Evolutionary conservation across 768 basidiomycete genomes (phyloP), one percentile per base, ranked within the genome.

Genomic region (Piloderma croceum): DNA sequence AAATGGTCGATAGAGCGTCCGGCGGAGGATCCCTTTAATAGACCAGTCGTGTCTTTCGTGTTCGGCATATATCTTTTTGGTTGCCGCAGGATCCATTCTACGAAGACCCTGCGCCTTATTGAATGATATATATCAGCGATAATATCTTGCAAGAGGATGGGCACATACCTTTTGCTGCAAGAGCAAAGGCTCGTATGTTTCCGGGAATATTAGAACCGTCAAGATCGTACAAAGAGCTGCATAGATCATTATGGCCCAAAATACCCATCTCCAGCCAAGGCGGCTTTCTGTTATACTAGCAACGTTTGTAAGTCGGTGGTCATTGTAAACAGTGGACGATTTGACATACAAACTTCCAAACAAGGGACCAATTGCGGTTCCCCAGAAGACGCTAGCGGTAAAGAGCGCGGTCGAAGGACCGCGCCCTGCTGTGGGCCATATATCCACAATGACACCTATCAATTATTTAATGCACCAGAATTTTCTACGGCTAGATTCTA

Each of bases 191-290:
- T 73, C 76, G 48, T 79, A 85, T 7, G 83, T 84, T 60, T 87
- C 83, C 0, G 81, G 81, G 0, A 83, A 60, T 20, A 76, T 38
- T 15, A 74, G 40, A 23, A 66, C 59, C 35, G 76, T 45, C 9
- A 68, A 5, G 10, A 68, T 6, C 3, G 72, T 74, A 52, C 77
- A 77, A 5, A 56, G 51, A 0, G 70, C 74, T 0, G 78, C 74
- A 44, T 79, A 77, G 12, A 81, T 74, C 68, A 81, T 74, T 73
- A 76, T 77, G 40, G 81, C 68, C 77, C 80, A 83, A 62, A 77
- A 83, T 1, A 82, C 67, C 76, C 77, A 81, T 50, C 78, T 52
- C 81, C 81, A 87, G 3, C 67, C 70, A 7, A 71, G 56, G n/a
- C 50, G 36, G 45, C 65, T 71, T 34, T 71, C 58, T 5, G 74